Conservation (phyloP, 495 filamentous ascomycete species). For the Neurospora tetraspora region DNA sequence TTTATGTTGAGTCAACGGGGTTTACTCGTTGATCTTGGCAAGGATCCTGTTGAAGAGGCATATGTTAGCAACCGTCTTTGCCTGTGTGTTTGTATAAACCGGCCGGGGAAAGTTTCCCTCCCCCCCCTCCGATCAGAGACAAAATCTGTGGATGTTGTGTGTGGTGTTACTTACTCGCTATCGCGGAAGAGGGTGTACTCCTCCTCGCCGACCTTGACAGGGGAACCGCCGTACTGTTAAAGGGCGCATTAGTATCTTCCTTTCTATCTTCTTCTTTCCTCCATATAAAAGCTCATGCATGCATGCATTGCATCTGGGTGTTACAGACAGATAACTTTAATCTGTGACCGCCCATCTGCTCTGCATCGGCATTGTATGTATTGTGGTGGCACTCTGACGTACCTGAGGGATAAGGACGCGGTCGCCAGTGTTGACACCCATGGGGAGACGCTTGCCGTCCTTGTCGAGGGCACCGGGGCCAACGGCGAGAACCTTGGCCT, state of each 20-base stretch:
- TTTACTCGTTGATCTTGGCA: conserved; percentile 83
- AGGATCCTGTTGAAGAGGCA: conserved; percentile 46
- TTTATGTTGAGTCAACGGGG: neutral
- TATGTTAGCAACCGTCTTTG: conserved; percentile 15
- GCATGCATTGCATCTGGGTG: neutral
- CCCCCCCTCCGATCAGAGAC: neutral
- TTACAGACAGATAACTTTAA: conserved; percentile 2
- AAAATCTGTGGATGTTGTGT: neutral
- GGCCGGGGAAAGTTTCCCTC: neutral
- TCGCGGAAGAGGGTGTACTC: conserved; percentile 95
- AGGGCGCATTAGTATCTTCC: conserved; percentile 21
- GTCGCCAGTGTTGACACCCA: conserved; percentile 75
- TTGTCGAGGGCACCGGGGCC: conserved; percentile 79
- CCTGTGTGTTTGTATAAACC: neutral
- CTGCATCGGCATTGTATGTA: neutral
- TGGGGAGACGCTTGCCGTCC: conserved; percentile 75
- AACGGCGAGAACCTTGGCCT: conserved; percentile 90
- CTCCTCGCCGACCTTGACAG: conserved; percentile 94
- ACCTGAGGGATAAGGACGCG: conserved; percentile 96
- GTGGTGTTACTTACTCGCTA: conserved; percentile 64
- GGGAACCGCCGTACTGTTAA: conserved; percentile 79
- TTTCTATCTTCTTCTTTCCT: neutral
- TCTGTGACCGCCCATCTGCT: neutral
- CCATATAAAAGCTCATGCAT: neutral
- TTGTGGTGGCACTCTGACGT: conserved; percentile 21